Evolutionary conservation across 495 filamentous ascomycete species (phyloP).

Genomic region (Entonaema liquescens): DNA sequence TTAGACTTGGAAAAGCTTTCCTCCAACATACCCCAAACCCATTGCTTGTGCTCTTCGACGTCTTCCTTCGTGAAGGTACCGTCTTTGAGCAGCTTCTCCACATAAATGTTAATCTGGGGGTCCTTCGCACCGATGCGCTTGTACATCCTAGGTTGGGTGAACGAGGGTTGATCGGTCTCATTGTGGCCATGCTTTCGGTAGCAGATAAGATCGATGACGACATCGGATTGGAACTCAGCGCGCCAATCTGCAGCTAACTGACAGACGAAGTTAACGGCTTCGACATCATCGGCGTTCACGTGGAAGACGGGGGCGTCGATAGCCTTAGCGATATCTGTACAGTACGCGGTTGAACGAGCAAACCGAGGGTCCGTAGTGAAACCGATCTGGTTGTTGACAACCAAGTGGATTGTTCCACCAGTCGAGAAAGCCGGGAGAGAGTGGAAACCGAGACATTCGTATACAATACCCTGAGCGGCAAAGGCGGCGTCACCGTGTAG

Average conservation of each 20-base stretch:
- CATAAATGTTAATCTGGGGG: conserved; percentile 84
- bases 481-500: conserved; percentile 98
- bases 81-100: conserved; percentile 86
- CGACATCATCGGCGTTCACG: conserved; percentile 97
- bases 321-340: conserved; percentile 97
- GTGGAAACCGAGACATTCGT: conserved; percentile 98
- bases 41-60: conserved; percentile 98
- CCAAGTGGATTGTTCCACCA: conserved; percentile 94
- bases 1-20: conserved; percentile 96
- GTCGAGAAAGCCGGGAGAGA: conserved; percentile 94
- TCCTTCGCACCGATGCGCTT: conserved; percentile 88
- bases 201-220: conserved; percentile 97
- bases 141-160: conserved; percentile 99
- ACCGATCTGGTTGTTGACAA: conserved; percentile 99
- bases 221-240: conserved; percentile 95
- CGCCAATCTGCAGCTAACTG: conserved; percentile 97
- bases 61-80: conserved; percentile 96
- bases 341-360: conserved; percentile 96
- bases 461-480: conserved; percentile 94
- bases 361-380: conserved; percentile 99
- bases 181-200: conserved; percentile 99
- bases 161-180: conserved; percentile 98
- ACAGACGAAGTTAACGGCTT: conserved; percentile 98
- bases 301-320: conserved; percentile 99
- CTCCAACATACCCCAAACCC: conserved; percentile 99